Conservation (phyloP, 345 rosid species). For the Viola odorata region DNA sequence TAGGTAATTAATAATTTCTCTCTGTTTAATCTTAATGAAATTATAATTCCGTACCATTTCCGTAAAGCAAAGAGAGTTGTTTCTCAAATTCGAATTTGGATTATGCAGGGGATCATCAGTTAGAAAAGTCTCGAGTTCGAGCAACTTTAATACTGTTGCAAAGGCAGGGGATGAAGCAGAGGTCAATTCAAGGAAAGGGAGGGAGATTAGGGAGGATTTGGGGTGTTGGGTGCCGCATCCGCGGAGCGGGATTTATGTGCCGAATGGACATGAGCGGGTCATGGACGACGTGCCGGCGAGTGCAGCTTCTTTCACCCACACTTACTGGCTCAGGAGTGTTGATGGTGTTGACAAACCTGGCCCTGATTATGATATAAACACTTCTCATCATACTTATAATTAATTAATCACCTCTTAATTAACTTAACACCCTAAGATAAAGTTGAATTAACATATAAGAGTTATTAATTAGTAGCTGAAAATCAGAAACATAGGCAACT, state of each 20-base stretch:
- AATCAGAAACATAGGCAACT: too few species aligned
- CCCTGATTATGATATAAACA: slow-evolving; percentile 5
- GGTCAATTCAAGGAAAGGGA: not conserved
- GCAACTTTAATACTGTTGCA: not conserved
- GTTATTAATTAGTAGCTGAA: too few species aligned
- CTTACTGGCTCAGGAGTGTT: slow-evolving; percentile 47
- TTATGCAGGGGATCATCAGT: slow-evolving; percentile 7
- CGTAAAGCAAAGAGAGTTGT: too few species aligned
- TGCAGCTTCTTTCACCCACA: slow-evolving; percentile 43
- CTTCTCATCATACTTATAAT: too few species aligned
- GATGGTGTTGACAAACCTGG: slow-evolving; percentile 47
- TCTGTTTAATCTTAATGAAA: not conserved
- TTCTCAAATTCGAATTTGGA: too few species aligned
- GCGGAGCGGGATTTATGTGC: slow-evolving; percentile 57
- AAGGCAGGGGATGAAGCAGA: not conserved
- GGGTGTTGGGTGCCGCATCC: slow-evolving; percentile 59
- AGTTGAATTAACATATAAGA: too few species aligned
- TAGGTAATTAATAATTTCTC: not conserved
- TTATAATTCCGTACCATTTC: too few species aligned
- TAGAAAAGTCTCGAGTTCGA: not conserved
- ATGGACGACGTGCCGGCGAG: slow-evolving; percentile 49
- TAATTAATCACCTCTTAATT: too few species aligned
- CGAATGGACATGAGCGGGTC: slow-evolving; percentile 55
- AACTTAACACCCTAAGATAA: too few species aligned
- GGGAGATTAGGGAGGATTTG: not conserved